A percentile compares a stretch with the other conserved stretches of the same genome.
These are phyloP conservation scores for Termitomyces sp. DNA, from an alignment of 768 basidiomycete species.

Conservation along the genomic window DNA sequence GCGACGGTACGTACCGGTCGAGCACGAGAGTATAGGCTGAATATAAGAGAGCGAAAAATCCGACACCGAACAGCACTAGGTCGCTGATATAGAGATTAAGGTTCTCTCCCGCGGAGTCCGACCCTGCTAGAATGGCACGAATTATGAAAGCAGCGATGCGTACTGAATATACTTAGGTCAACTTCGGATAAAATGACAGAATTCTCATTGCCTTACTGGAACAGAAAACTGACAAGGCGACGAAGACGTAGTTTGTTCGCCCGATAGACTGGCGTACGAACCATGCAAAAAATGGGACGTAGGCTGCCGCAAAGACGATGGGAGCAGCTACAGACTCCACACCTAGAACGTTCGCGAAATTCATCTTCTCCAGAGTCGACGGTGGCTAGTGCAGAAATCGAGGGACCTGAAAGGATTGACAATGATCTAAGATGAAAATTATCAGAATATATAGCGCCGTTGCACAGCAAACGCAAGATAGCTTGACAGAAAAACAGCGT, in stretches of 20 bases:
- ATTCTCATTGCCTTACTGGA: conserved; percentile 22
- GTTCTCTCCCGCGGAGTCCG: conserved; percentile 24
- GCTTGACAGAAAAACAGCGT: not conserved
- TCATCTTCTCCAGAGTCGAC: conserved; percentile 9
- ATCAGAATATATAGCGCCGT: not conserved
- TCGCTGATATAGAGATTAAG: conserved; percentile 31
- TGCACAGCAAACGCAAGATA: not conserved
- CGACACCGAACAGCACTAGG: conserved; percentile 33
- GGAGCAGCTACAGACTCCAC: conserved; percentile 30
- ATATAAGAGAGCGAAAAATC: conserved; percentile 39
- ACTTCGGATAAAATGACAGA: not conserved
- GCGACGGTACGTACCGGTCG: conserved; percentile 29
- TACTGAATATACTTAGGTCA: conserved; percentile 21
- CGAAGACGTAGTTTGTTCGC: conserved; percentile 28
- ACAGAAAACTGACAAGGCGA: conserved; percentile 32
- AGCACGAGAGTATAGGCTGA: conserved; percentile 36
- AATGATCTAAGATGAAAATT: not conserved
- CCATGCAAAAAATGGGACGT: conserved; percentile 24
- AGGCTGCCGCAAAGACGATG: conserved; percentile 29
- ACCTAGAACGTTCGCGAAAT: conserved; percentile 29
- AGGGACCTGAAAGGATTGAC: not conserved
- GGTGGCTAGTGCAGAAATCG: not conserved
- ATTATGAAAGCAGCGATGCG: conserved; percentile 35
- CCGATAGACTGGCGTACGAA: conserved; percentile 26
- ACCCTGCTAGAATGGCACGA: conserved; percentile 30